A percentile compares a stretch with the other conserved stretches of the same genome.
Evolutionary conservation across 2,329 filamentous ascomycete species (phyloP).

Genomic region (Aspergillus phoenicis): DNA sequence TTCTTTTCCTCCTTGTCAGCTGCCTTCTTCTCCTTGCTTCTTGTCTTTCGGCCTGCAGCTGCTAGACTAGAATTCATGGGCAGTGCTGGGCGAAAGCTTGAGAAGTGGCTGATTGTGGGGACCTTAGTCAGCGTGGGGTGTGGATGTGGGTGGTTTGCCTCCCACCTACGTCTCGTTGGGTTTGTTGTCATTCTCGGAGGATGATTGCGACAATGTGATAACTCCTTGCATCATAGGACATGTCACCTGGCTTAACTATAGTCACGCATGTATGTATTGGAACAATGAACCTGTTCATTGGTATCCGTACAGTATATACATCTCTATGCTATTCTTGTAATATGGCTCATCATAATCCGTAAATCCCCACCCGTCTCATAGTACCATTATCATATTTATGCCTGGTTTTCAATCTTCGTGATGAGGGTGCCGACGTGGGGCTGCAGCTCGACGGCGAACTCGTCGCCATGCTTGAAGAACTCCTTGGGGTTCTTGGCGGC

Average conservation of each 20-base stretch:
- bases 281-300: conserved; percentile 1
- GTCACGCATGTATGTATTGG: not conserved
- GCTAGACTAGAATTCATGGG: too few relatives aligned
- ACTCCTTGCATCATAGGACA: not conserved
- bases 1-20: too few relatives aligned
- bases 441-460: conserved; percentile 53
- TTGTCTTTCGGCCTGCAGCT: too few relatives aligned
- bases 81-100: too few relatives aligned
- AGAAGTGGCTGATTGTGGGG: not conserved
- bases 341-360: not conserved
- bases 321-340: conserved; percentile 1
- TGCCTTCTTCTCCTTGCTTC: too few relatives aligned
- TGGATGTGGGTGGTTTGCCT: not conserved
- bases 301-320: conserved; percentile 3
- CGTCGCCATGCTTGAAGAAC: conserved; percentile 49
- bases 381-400: not conserved
- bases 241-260: not conserved
- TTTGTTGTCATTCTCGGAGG: not conserved
- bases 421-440: conserved; percentile 54
- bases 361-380: not conserved
- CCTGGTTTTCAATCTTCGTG: conserved; percentile 45
- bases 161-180: not conserved
- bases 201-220: not conserved
- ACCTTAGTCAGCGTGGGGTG: conserved; percentile 1
- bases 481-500: conserved; percentile 45